A percentile compares a stretch with the other conserved stretches of the same genome.
Evolutionary conservation across 495 filamentous ascomycete species (phyloP).

Genomic region (Penicillium angulare): DNA sequence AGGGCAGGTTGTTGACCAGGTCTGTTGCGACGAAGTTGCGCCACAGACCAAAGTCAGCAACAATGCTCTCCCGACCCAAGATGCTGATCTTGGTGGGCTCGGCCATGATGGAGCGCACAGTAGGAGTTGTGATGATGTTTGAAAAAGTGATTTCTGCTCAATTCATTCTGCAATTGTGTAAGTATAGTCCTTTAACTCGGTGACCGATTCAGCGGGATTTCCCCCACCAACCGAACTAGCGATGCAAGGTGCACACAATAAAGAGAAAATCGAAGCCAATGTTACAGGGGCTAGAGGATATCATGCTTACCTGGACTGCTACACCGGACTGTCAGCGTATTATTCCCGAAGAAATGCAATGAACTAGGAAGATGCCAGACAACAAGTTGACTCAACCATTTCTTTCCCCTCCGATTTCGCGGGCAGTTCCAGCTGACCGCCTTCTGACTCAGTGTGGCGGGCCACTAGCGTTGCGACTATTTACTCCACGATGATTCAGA

Average conservation of each 20-base stretch:
- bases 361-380: too few relatives aligned
- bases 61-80: constrained; percentile 72
- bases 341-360: constrained; percentile 8
- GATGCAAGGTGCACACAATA: constrained; percentile 18
- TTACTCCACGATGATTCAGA: background rate
- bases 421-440: constrained; percentile 24
- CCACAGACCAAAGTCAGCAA: constrained; percentile 92
- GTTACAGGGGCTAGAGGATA: background rate
- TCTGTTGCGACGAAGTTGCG: constrained; percentile 77
- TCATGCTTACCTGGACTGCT: constrained; percentile 18
- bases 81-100: constrained; percentile 54
- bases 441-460: constrained; percentile 14
- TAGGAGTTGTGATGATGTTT: constrained; percentile 1
- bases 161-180: constrained; percentile 33
- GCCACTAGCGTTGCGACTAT: background rate
- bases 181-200: constrained; percentile 6
- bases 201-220: constrained; percentile 11
- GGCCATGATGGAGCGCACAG: constrained; percentile 28
- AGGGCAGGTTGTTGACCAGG: constrained; percentile 70
- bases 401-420: constrained; percentile 40
- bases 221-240: constrained; percentile 21
- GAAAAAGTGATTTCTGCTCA: constrained; percentile 18
- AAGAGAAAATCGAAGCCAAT: constrained; percentile 2
- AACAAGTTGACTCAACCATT: constrained; percentile 27
- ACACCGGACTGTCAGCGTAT: constrained; percentile 15